Percentiles rank a stretch among this genome's conserved stretches.
phyloP scores from a whole-genome alignment of 148 eudicot species.

The Silene latifolia region DNA sequence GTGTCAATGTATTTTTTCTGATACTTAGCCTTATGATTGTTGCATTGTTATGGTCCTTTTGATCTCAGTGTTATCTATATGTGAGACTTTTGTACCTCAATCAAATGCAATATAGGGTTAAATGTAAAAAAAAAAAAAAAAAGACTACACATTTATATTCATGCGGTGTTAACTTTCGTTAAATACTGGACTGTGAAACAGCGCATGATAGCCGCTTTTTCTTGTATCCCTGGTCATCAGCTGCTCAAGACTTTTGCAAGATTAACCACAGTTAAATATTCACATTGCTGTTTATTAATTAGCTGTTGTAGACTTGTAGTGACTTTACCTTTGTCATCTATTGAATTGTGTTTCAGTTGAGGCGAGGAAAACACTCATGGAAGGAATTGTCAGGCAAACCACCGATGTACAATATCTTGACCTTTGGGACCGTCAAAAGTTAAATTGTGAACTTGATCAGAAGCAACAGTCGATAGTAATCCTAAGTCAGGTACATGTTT shows the following conservation, averaged over 20 bases:
- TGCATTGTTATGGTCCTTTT: neutral
- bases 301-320: constrained; percentile 12
- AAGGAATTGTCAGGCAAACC: constrained; percentile 78
- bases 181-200: neutral
- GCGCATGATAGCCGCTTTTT: neutral
- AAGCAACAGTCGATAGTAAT: constrained; percentile 52
- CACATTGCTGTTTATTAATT: neutral
- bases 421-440: constrained; percentile 77
- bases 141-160: neutral
- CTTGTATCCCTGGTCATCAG: neutral
- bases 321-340: constrained; percentile 14
- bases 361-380: constrained; percentile 72
- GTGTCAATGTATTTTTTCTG: neutral
- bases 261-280: neutral
- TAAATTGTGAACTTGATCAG: constrained; percentile 84
- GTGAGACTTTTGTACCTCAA: neutral
- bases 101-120: neutral
- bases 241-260: neutral
- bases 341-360: constrained; percentile 45
- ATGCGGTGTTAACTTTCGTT: neutral
- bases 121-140: neutral
- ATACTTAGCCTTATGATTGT: neutral
- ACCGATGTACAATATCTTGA: constrained; percentile 78
- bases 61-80: neutral
- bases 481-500: constrained; percentile 52